Evolutionary conservation across 192 early-diverging fungal genomes (phyloP).

Genomic region (Backusella psychrophila): DNA sequence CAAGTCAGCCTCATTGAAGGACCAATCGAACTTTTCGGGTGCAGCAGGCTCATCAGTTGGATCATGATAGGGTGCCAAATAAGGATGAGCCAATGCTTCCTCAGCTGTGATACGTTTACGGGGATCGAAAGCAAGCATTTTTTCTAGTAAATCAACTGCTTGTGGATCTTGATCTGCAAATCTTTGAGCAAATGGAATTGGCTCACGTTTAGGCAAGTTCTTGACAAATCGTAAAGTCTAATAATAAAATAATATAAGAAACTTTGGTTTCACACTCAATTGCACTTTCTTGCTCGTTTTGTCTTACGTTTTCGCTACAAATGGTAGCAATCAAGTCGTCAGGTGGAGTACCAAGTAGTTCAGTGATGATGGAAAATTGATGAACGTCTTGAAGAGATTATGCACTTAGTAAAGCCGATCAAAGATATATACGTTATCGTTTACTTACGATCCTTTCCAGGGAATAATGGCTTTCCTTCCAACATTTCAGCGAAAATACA

Average conservation of each 20-base stretch:
- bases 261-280: not conserved
- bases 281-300: not conserved
- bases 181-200: conserved; percentile 76
- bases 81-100: conserved; percentile 85
- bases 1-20: conserved; percentile 88
- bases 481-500: conserved; percentile 97
- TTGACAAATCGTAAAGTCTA: conserved; percentile 87
- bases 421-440: not conserved
- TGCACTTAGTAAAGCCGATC: not conserved
- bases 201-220: conserved; percentile 76
- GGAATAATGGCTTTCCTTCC: conserved; percentile 91
- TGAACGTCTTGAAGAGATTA: conserved; percentile 63
- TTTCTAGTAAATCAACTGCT: conserved; percentile 83
- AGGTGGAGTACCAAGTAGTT: conserved; percentile 88
- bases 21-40: conserved; percentile 86
- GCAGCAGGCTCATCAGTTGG: conserved; percentile 83
- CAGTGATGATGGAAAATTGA: conserved; percentile 94
- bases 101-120: conserved; percentile 83
- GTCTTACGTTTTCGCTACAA: conserved; percentile 79
- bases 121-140: conserved; percentile 92
- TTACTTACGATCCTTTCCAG: conserved; percentile 84
- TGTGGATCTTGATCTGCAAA: conserved; percentile 76
- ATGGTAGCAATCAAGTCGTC: conserved; percentile 92
- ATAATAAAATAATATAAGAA: conserved; percentile 13
- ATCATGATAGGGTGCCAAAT: conserved; percentile 88